Conservation (phyloP, 257 asterid genomes). For the Striga asiatica region DNA sequence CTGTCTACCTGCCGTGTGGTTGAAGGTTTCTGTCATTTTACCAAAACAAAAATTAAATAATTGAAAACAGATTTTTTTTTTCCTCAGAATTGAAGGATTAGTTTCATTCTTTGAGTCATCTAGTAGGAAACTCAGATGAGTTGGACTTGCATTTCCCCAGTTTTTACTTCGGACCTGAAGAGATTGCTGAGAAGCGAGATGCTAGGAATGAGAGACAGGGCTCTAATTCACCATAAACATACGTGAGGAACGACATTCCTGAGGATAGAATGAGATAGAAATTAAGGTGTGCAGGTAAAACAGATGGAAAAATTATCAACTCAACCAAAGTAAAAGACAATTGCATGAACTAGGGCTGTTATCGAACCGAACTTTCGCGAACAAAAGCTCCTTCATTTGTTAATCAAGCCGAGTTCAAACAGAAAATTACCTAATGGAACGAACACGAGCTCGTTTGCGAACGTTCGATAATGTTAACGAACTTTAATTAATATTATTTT, state of each 20-base stretch:
- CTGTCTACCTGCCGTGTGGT: conserved; percentile 56
- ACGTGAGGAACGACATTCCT: conserved; percentile 34
- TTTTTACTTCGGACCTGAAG: conserved; percentile 44
- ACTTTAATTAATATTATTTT: too few relatives aligned
- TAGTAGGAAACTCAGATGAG: conserved; percentile 9
- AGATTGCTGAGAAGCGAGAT: conserved; percentile 18
- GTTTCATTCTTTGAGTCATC: conserved; percentile 16
- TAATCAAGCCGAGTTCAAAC: too few relatives aligned
- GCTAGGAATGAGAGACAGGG: conserved; percentile 23
- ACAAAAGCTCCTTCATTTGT: too few relatives aligned
- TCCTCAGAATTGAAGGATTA: conserved; percentile 16
- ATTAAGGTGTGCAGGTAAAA: neutral
- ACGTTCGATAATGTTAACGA: too few relatives aligned
- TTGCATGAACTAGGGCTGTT: too few relatives aligned
- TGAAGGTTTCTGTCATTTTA: conserved; percentile 57
- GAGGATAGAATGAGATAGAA: conserved; percentile 16
- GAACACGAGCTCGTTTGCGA: too few relatives aligned
- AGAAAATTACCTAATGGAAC: too few relatives aligned
- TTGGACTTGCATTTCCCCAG: neutral
- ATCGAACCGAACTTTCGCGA: too few relatives aligned
- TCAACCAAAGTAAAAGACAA: too few relatives aligned
- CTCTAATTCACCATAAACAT: conserved; percentile 25
- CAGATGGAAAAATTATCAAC: neutral
- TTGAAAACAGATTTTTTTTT: neutral
- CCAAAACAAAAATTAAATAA: conserved; percentile 10